phyloP scores from a whole-genome alignment of 1,284 basidiomycete species.

The Apiotrichum gracile region DNA sequence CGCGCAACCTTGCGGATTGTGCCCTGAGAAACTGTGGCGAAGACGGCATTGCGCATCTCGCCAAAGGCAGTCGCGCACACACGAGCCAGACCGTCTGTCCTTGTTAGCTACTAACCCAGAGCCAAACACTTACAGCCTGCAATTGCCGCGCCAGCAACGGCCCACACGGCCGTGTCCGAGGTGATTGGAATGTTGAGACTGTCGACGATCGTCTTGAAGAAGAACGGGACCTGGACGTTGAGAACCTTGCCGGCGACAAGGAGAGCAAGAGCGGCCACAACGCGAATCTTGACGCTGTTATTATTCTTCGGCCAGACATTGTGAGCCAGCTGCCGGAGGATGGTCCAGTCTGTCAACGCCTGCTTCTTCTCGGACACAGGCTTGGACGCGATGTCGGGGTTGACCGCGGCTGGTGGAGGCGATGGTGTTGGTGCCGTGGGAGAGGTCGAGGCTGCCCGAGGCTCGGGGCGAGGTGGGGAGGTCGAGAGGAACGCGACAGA shows the following conservation, averaged over 20 bases:
- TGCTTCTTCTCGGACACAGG: constrained; percentile 21
- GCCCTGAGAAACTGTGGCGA: constrained; percentile 90
- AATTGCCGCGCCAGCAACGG: constrained; percentile 80
- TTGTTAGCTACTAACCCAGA: not conserved
- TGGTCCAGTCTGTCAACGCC: constrained; percentile 50
- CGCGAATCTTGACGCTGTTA: constrained; percentile 58
- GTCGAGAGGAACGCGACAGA: not conserved
- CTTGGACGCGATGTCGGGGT: constrained; percentile 11
- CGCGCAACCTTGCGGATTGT: constrained; percentile 90
- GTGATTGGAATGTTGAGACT: constrained; percentile 77
- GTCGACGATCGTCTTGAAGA: constrained; percentile 92
- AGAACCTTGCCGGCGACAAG: constrained; percentile 86
- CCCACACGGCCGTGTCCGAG: constrained; percentile 75
- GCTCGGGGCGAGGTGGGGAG: not conserved
- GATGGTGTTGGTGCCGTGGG: not conserved
- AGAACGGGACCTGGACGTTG: constrained; percentile 93
- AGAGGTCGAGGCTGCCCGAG: not conserved
- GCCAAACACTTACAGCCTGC: constrained; percentile 69
- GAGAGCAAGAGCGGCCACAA: constrained; percentile 74
- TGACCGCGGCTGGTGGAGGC: not conserved
- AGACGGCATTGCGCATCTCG: constrained; percentile 91
- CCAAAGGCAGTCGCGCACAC: constrained; percentile 84
- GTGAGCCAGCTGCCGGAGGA: constrained; percentile 53
- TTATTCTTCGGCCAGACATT: constrained; percentile 58
- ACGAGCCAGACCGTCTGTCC: constrained; percentile 86